Evolutionary conservation across 768 basidiomycete species (phyloP).

Genomic region (Leccinum variicolor): DNA sequence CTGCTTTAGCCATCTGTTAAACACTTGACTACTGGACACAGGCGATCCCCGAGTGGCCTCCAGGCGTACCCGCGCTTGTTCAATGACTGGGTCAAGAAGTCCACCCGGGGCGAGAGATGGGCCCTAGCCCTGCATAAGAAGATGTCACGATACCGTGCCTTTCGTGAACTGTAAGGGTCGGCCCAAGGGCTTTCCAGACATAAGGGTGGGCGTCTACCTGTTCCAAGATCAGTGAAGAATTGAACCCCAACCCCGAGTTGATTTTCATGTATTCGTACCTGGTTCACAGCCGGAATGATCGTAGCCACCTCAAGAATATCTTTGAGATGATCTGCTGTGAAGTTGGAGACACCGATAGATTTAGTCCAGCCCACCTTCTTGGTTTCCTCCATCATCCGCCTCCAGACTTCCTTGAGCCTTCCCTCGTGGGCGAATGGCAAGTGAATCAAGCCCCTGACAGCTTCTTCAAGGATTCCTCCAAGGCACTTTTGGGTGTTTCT

Average conservation of each 20-base stretch:
- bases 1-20: constrained; percentile 29
- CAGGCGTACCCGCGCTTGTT: constrained; percentile 31
- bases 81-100: constrained; percentile 38
- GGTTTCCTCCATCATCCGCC: constrained; percentile 56
- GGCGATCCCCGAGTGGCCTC: constrained; percentile 20
- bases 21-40: constrained; percentile 30
- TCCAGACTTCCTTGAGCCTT: constrained; percentile 53
- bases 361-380: constrained; percentile 40
- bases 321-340: constrained; percentile 39
- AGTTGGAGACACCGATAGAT: constrained; percentile 57
- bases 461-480: constrained; percentile 53
- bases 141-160: constrained; percentile 37
- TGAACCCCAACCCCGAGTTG: constrained; percentile 45
- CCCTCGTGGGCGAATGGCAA: constrained; percentile 36
- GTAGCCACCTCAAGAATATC: constrained; percentile 42
- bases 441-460: constrained; percentile 58
- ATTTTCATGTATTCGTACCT: constrained; percentile 37
- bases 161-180: constrained; percentile 34
- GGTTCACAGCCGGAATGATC: constrained; percentile 50
- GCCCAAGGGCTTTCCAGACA: constrained; percentile 40
- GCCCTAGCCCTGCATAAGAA: constrained; percentile 40
- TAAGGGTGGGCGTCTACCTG: constrained; percentile 57
- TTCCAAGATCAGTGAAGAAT: background rate
- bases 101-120: constrained; percentile 40
- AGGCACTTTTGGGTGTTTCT: constrained; percentile 44